phyloP scores from a whole-genome alignment of 2,329 filamentous ascomycete species.

The Arthrobotrys conoides region DNA sequence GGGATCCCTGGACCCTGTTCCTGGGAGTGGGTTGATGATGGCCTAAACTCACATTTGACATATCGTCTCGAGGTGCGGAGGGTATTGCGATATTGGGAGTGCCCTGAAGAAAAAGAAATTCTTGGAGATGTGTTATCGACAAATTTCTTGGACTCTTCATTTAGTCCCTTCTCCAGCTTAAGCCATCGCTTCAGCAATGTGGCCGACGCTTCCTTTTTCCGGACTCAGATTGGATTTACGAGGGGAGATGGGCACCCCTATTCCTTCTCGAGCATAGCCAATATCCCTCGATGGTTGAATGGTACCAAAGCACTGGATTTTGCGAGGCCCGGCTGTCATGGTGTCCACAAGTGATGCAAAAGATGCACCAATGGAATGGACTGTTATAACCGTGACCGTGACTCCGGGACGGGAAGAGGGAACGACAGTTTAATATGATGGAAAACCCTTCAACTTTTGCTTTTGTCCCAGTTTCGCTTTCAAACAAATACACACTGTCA shows the following conservation, averaged over 20 bases:
- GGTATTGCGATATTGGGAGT: slow-evolving; percentile 20
- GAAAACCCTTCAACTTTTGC: slow-evolving; percentile 31
- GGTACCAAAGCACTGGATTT: slow-evolving; percentile 42
- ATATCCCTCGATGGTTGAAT: slow-evolving; percentile 26
- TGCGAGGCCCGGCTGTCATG: slow-evolving; percentile 39
- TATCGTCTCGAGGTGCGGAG: slow-evolving; percentile 11
- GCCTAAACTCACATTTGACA: slow-evolving; percentile 22
- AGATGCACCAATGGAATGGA: slow-evolving; percentile 59
- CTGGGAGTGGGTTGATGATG: slow-evolving; percentile 30
- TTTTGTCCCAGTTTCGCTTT: slow-evolving; percentile 24
- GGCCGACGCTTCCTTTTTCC: slow-evolving; percentile 61
- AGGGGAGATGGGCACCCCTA: slow-evolving; percentile 43
- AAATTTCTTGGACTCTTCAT: slow-evolving; percentile 21
- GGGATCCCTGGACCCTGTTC: slow-evolving; percentile 52
- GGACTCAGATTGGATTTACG: slow-evolving; percentile 34
- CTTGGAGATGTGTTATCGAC: slow-evolving; percentile 14
- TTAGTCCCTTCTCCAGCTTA: slow-evolving; percentile 28
- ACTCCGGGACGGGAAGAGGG: slow-evolving; percentile 54
- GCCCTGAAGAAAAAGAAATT: slow-evolving; percentile 17
- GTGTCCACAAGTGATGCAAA: slow-evolving; percentile 34
- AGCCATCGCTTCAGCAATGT: slow-evolving; percentile 49
- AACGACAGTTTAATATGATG: slow-evolving; percentile 39
- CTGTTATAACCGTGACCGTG: slow-evolving; percentile 46
- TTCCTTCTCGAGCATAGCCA: slow-evolving; percentile 35
- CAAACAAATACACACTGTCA: not conserved